Base-by-base conservation (phyloP, 2,329 filamentous ascomycete species). In the Uncinocarpus reesii region DNA sequence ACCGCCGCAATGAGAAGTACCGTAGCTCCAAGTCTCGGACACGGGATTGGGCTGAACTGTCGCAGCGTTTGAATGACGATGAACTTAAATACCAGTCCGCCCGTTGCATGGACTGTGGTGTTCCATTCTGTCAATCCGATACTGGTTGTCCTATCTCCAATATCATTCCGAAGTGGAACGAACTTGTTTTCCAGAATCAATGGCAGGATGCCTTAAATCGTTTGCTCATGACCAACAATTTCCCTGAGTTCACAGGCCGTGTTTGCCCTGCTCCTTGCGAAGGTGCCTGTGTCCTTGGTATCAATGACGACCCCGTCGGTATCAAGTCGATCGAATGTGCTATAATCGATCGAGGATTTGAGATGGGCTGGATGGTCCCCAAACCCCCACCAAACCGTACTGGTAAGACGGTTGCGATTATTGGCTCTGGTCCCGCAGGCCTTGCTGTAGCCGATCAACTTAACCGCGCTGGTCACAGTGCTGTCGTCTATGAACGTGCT, bases 261-360 rank as follows among this genome's bases (percentile, higher is more conserved):
- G 90, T 95, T 51, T 96, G 90, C 69, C 90, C 90, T 51, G 90
- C 90, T 61, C 90, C 90, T 67, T 96, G 90, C 60, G 90, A 96
- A 68, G 90, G 90, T 66, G 88, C 90, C 51, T 96, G 90, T 62
- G 90, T 95, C 52, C 77, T 96, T 38, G 90, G 90, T 41, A 96
- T 96, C 71, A 95, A 93, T 61, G 89, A 95, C 65, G 89, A 95
- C 58, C 89, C 90, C 3, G 90, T 96, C 32, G 90, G 90, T 56
- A 96, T 96, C 76, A 96, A 96, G 74, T 95, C 87, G 0, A 95
- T 96, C 53, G 90, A 96, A 66, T 95, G 90, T 64, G 90, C 90
- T 53, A 95, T 96, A 63, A 95, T 96, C 57, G 90, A 96, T 63
- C 86, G 90, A 56, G 90, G 90, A 40, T 96, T 95, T 62, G 89